phyloP scores from a whole-genome alignment of 495 filamentous ascomycete species.

The Penicillium parvum region DNA sequence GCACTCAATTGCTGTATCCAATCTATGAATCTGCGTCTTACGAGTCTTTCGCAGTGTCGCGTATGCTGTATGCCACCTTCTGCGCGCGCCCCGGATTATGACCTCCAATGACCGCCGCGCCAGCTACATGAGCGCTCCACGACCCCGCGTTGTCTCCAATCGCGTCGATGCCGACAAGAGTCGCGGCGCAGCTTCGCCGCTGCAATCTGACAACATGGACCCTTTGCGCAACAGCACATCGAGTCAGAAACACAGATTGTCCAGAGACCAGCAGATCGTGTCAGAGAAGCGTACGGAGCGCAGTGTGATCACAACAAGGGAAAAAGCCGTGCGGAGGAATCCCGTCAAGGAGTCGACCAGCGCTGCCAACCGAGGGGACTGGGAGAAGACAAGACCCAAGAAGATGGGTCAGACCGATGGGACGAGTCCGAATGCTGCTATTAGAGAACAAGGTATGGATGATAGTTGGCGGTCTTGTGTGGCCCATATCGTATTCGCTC shows the following conservation, averaged over 20 bases:
- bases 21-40: not conserved
- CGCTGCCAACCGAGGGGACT: constrained; percentile 38
- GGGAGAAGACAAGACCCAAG: constrained; percentile 42
- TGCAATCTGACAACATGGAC: constrained; percentile 34
- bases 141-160: constrained; percentile 45
- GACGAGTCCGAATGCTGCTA: constrained; percentile 36
- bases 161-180: constrained; percentile 42
- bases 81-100: constrained; percentile 33
- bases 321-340: constrained; percentile 60
- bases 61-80: constrained; percentile 21
- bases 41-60: not conserved
- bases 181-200: constrained; percentile 32
- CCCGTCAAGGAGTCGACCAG: constrained; percentile 56
- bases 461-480: constrained; percentile 29
- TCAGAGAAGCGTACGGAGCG: constrained; percentile 40
- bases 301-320: constrained; percentile 56
- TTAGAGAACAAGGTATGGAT: constrained; percentile 34
- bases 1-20: constrained; percentile 2
- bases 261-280: constrained; percentile 31
- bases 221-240: constrained; percentile 33
- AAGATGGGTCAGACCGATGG: constrained; percentile 32
- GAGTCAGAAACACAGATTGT: constrained; percentile 30
- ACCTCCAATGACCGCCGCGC: constrained; percentile 44
- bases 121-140: constrained; percentile 42
- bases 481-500: not conserved